Evolutionary conservation across 2,329 filamentous ascomycete genomes (phyloP).

Genomic region (Diaporthe sp.): DNA sequence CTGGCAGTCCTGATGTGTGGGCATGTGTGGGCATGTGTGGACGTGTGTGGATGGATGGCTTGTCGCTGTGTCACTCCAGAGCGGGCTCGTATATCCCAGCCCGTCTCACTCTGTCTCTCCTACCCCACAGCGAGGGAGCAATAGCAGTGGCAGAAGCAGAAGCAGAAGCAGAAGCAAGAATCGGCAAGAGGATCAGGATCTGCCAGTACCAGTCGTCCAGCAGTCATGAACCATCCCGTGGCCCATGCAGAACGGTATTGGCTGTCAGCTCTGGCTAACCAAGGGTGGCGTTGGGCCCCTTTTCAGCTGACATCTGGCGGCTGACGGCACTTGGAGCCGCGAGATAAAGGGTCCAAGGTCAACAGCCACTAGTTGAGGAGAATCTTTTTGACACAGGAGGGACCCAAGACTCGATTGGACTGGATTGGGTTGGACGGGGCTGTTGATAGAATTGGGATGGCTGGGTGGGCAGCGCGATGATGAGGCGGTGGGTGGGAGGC

Average conservation of each 20-base stretch:
- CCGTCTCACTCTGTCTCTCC: background rate
- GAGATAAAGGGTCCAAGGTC: background rate
- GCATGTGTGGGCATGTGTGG: too few relatives aligned
- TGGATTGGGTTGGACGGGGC: background rate
- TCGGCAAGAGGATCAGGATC: background rate
- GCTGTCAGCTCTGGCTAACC: constrained; percentile 13
- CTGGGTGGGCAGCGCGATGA: constrained; percentile 2
- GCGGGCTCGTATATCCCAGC: background rate
- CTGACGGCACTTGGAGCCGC: background rate
- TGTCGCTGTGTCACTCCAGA: constrained; percentile 9
- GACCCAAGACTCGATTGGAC: background rate
- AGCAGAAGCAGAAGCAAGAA: background rate
- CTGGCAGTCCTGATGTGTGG: background rate
- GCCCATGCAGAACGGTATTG: background rate
- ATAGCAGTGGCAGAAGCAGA: background rate
- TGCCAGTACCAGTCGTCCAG: background rate
- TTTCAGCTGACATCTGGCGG: constrained; percentile 24
- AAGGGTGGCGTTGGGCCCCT: constrained; percentile 1
- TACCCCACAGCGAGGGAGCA: background rate
- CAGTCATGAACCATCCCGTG: background rate
- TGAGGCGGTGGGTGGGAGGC: background rate
- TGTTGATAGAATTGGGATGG: constrained; percentile 16
- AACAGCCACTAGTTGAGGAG: background rate
- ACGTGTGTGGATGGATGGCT: background rate
- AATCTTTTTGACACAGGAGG: background rate